Conservation (phyloP, 2,329 filamentous ascomycete species). For the Fusarium sp. region DNA sequence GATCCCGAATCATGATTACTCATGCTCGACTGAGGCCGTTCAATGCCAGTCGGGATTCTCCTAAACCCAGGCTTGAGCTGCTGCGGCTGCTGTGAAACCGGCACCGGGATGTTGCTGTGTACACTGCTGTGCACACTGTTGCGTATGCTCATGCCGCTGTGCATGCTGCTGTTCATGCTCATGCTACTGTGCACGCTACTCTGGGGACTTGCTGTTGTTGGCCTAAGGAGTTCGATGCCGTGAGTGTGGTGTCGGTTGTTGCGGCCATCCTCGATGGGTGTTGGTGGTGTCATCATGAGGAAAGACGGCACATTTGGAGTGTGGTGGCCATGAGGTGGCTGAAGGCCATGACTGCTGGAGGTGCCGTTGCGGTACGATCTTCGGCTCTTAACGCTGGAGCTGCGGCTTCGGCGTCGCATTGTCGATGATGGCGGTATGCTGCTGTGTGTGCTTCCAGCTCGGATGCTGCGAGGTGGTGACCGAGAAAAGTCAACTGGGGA, state of each 20-base stretch:
- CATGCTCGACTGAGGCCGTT: conserved; percentile 49
- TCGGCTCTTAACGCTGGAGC: conserved; percentile 64
- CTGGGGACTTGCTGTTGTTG: conserved; percentile 48
- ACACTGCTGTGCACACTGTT: conserved; percentile 31
- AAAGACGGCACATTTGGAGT: conserved; percentile 52
- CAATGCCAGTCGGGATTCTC: conserved; percentile 38
- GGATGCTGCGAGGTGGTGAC: conserved; percentile 66
- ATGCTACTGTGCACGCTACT: conserved; percentile 33
- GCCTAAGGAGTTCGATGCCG: conserved; percentile 48
- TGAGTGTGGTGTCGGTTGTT: conserved; percentile 37
- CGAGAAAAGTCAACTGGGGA: conserved; percentile 69
- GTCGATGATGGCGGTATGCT: conserved; percentile 57
- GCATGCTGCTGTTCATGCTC: conserved; percentile 35
- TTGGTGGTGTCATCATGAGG: conserved; percentile 61
- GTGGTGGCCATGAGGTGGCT: conserved; percentile 30
- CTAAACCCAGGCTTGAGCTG: conserved; percentile 35
- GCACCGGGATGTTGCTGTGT: conserved; percentile 28
- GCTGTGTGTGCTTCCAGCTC: conserved; percentile 59
- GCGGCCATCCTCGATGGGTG: conserved; percentile 50
- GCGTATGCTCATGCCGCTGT: conserved; percentile 24
- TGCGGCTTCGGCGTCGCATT: conserved; percentile 59
- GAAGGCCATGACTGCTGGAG: conserved; percentile 35
- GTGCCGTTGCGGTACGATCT: conserved; percentile 55
- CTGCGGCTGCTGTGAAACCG: conserved; percentile 17
- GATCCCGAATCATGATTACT: conserved; percentile 41